Conservation (phyloP, 495 filamentous ascomycete species). For the Penicillium argentinense region DNA sequence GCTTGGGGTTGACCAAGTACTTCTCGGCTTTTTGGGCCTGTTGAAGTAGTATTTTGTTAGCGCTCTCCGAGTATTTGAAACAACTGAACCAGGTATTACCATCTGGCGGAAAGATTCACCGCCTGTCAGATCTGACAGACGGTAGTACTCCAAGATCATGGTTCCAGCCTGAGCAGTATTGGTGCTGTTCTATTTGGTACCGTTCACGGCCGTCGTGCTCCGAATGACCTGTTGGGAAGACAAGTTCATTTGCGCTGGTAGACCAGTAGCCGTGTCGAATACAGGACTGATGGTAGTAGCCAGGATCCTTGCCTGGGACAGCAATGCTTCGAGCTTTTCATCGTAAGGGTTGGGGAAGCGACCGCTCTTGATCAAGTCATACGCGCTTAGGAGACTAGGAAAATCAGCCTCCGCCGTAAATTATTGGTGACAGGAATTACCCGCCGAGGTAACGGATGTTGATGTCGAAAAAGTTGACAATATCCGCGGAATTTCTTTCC, state of each 20-base stretch:
- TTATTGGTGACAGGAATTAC: slow-evolving; percentile 3
- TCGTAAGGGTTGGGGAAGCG: slow-evolving; percentile 18
- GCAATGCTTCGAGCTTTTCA: slow-evolving; percentile 12
- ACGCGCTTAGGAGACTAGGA: slow-evolving; percentile 19
- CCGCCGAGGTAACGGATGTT: slow-evolving; percentile 25
- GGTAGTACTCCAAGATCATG: slow-evolving; percentile 23
- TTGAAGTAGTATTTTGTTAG: no score
- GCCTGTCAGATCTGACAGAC: slow-evolving; percentile 23
- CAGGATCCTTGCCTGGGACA: slow-evolving; percentile 20
- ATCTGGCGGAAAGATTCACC: slow-evolving; percentile 22
- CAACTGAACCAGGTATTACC: slow-evolving; percentile 7
- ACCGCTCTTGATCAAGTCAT: slow-evolving; percentile 25
- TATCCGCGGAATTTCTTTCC: slow-evolving; percentile 12
- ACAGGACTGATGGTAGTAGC: slow-evolving; percentile 18
- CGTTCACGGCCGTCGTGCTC: slow-evolving; percentile 16
- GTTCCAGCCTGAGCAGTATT: slow-evolving; percentile 24
- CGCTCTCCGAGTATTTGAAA: background rate
- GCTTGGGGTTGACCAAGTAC: slow-evolving; percentile 18
- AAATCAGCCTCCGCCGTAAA: background rate
- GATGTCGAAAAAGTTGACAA: slow-evolving; percentile 22
- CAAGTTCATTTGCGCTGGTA: slow-evolving; percentile 17
- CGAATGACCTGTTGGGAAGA: slow-evolving; percentile 10
- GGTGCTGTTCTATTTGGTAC: slow-evolving; percentile 21
- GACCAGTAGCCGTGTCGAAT: slow-evolving; percentile 21
- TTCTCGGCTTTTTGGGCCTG: slow-evolving; percentile 20